Base-by-base conservation (phyloP, 2,329 filamentous ascomycete genomes). In the Hypoxylon sp. region DNA sequence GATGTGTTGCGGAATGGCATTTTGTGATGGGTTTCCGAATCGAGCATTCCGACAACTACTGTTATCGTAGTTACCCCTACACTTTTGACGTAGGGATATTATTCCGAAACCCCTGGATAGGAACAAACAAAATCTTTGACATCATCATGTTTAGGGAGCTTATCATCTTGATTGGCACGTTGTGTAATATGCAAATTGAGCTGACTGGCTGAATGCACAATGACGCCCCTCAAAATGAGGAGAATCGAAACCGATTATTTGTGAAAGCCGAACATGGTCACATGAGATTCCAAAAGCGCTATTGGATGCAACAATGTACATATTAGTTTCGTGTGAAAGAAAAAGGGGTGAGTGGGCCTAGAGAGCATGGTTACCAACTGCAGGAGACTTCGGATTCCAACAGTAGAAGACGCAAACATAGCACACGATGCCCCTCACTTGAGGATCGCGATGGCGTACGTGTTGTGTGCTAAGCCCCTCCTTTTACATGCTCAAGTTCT, bases 371-470 rank as follows among this genome's bases (percentile, higher is more conserved):
- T 27, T 29, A 35, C 29, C n/a, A 35, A 30, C 6, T 17, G 23
- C n/a, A n/a, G n/a, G n/a, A n/a, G n/a, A n/a, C n/a, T n/a, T n/a
- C n/a, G n/a, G n/a, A n/a, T n/a, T n/a, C n/a, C n/a, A n/a, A n/a
- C n/a, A n/a, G n/a, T n/a, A n/a, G n/a, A n/a, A n/a, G n/a, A n/a
- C n/a, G n/a, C n/a, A n/a, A n/a, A n/a, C n/a, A n/a, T n/a, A n/a
- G n/a, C n/a, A n/a, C 42, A 52, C 27, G 35, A 46, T 52, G 20
- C 50, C 44, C 44, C 51, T 49, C 51, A 41, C 42, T 31, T 25
- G 21, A 6, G n/a, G 21, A 25, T 25, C 23, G 8, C 11, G 19
- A 41, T 44, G 17, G 25, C 30, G 21, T 41, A 26, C 8, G 40
- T 20, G 13, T 5, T 5, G 6, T 25, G 9, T 29, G 27, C 13